Base-by-base conservation (phyloP, 768 basidiomycete genomes). In the Hypholoma sublateritium region DNA sequence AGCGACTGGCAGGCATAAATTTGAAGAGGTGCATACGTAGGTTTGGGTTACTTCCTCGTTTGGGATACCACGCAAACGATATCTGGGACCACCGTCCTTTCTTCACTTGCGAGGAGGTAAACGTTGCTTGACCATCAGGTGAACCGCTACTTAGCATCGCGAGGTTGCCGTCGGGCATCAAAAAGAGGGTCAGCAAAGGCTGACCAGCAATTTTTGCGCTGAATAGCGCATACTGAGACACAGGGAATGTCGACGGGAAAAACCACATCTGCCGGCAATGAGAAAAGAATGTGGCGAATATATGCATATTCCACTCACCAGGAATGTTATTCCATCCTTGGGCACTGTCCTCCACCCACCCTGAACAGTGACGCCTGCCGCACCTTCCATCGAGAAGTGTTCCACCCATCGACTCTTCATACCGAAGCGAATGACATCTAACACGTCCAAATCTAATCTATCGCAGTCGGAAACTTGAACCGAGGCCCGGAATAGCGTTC, bases 361-460 rank as follows among this genome's bases (percentile, higher is more conserved):
- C 1, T 71, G 69, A 32, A 87, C 67, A 3, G 76, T 72, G 5
- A 91, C 60, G 8, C 80, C 72, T 2, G 87, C 81, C 5, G 73
- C 67, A 1, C 79, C 78, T 65, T 85, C 84, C 62, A 93, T 72
- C 2, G 84, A 88, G 58, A 94, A 81, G 66, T 93, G 91, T 55
- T 85, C 82, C 0, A 88, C 84, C 92, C 91, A 93, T 34, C 84
- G 80, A 37, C 85, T 84, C 68, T 83, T 87, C 78, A 90, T 86
- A 2, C 83, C 85, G 45, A 80, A 78, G 6, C 88, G 82, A 52
- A 93, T 77, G 24, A 91, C 70, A 43, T 91, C 90, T 44, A 93
- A 67, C 35, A 90, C 77, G 46, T 89, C 88, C 5, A 72, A 66
- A 59, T 91, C 84, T 22, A 91, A 67, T 0, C 72, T 75, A 13